Conservation (phyloP, 2,329 filamentous ascomycete species). For the Orbilia oligospora region DNA sequence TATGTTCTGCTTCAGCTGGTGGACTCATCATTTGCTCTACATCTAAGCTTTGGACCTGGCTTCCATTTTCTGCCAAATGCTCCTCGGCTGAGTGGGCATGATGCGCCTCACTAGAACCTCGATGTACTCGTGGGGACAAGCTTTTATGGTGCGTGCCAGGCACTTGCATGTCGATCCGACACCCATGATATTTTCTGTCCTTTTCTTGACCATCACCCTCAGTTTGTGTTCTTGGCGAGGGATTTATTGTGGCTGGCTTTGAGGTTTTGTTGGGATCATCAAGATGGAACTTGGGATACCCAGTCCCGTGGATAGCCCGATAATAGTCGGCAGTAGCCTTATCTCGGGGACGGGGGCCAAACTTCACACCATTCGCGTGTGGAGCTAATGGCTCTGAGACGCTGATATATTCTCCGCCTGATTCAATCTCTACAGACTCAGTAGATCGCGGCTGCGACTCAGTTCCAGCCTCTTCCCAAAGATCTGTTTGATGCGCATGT, state of each 20-base stretch:
- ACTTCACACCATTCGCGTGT: background rate
- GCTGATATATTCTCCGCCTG: background rate
- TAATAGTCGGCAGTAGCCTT: constrained; percentile 14
- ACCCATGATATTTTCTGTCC: no score
- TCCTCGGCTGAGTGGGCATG: background rate
- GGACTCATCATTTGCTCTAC: background rate
- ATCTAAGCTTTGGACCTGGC: background rate
- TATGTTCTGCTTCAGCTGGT: background rate
- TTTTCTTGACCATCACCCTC: no score
- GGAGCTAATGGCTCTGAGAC: background rate
- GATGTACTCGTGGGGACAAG: background rate
- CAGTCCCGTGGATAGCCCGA: background rate
- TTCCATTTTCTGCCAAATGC: background rate
- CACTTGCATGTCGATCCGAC: no score
- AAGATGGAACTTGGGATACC: background rate
- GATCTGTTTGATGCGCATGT: no score
- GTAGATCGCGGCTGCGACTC: background rate
- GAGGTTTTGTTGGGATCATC: background rate
- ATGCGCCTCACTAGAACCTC: no score
- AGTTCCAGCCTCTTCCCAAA: background rate
- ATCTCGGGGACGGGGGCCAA: constrained; percentile 28
- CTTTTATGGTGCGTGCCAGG: background rate
- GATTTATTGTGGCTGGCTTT: no score
- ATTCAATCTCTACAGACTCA: background rate
- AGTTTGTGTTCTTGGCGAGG: no score